Evolutionary conservation across 2,329 filamentous ascomycete species (phyloP).

Genomic region (Parascedosporium putredinis): DNA sequence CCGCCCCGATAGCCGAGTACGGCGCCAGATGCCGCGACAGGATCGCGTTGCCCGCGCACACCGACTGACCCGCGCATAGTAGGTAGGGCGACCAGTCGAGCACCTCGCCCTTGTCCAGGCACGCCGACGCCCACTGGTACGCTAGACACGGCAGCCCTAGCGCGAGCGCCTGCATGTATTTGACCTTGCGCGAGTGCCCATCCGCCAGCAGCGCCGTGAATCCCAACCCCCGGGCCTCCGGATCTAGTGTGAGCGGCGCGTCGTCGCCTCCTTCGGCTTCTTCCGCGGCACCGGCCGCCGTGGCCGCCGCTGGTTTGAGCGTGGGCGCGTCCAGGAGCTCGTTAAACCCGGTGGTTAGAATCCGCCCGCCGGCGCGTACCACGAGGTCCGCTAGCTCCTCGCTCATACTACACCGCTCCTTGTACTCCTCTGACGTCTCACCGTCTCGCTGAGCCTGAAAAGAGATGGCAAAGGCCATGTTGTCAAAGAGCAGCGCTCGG

Average conservation of each 20-base stretch:
- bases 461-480: conserved; percentile 83
- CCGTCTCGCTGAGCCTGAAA: conserved; percentile 44
- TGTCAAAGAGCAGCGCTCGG: conserved; percentile 46
- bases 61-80: conserved; percentile 73
- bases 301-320: neutral
- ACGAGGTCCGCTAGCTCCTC: conserved; percentile 51
- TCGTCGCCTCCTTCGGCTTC: neutral
- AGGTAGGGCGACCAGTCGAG: conserved; percentile 74
- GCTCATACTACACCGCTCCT: conserved; percentile 27
- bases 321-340: conserved; percentile 54
- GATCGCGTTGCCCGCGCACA: conserved; percentile 64
- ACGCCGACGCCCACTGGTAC: conserved; percentile 69
- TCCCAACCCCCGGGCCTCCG: conserved; percentile 43
- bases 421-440: conserved; percentile 40
- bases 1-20: conserved; percentile 48
- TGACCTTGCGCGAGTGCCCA: conserved; percentile 72
- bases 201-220: conserved; percentile 85
- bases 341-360: conserved; percentile 69
- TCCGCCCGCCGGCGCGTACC: conserved; percentile 55
- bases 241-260: conserved; percentile 38
- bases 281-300: neutral
- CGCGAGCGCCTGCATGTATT: conserved; percentile 91
- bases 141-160: conserved; percentile 81
- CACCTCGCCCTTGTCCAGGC: conserved; percentile 48
- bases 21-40: conserved; percentile 59